phyloP scores from a whole-genome alignment of 352 stramenopile species.

The Peronospora farinosa region DNA sequence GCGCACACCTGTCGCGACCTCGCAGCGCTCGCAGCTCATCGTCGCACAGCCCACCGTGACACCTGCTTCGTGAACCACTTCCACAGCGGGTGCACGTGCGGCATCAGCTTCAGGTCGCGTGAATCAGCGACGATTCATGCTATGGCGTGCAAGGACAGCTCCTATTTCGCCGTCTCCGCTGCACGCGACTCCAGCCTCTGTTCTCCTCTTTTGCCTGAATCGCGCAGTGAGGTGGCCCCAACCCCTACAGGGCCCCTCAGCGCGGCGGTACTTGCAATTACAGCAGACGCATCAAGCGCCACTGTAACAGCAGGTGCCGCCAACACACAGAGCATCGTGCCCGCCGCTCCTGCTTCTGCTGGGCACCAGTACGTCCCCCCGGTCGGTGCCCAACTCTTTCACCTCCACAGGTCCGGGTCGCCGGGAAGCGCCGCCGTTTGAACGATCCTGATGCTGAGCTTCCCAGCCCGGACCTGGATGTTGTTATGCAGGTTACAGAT shows the following conservation, averaged over 20 bases:
- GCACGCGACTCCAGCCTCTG: not conserved
- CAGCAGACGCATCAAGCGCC: constrained; percentile 1
- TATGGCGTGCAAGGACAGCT: not conserved
- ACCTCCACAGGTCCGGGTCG: not conserved
- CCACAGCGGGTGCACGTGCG: constrained; percentile 5
- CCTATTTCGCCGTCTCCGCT: not conserved
- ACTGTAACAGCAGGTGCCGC: not conserved
- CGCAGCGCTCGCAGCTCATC: not conserved
- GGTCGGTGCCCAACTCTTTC: too few species aligned
- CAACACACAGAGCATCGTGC: not conserved
- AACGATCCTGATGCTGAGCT: too few species aligned
- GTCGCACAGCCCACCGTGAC: too few species aligned
- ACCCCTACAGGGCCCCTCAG: not conserved
- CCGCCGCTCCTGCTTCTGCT: not conserved
- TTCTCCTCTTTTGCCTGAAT: too few species aligned
- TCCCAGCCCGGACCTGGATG: too few species aligned
- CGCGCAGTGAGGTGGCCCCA: not conserved
- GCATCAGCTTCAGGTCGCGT: constrained; percentile 2
- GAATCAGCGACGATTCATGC: not conserved
- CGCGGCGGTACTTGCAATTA: not conserved
- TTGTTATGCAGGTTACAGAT: too few species aligned
- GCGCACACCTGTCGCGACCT: too few species aligned
- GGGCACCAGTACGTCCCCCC: not conserved
- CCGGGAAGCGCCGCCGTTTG: not conserved
- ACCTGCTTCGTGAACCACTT: constrained; percentile 2